Conservation (phyloP, 148 eudicot species). For the Vaccinium macrocarpon region DNA sequence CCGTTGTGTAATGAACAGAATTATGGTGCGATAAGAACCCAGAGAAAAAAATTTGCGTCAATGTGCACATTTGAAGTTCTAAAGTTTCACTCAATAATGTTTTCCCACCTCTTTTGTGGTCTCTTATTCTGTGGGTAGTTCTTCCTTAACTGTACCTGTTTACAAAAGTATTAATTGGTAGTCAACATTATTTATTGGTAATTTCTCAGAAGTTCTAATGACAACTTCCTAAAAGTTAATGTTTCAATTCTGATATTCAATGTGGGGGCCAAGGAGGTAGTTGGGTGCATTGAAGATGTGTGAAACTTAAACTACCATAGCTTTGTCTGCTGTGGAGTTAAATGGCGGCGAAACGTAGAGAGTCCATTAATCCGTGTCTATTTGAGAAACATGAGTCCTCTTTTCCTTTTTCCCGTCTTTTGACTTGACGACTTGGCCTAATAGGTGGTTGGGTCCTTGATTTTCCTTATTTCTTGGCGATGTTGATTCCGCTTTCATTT, state of each 20-base stretch:
- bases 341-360: neutral
- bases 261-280: neutral
- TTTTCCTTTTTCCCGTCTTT: neutral
- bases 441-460: neutral
- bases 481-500: neutral
- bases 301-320: neutral
- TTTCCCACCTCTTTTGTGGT: neutral
- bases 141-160: neutral
- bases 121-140: neutral
- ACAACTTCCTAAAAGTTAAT: neutral
- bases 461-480: neutral
- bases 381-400: neutral
- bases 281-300: neutral
- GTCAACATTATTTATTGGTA: neutral
- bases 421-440: neutral
- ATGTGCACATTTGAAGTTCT: neutral
- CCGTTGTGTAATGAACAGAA: neutral
- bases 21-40: neutral
- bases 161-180: neutral
- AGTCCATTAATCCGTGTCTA: neutral
- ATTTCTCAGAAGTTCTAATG: neutral
- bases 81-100: neutral
- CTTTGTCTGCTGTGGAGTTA: neutral
- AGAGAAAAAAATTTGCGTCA: neutral
- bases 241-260: neutral